Evolutionary conservation across 495 filamentous ascomycete species (phyloP), one percentile per base, ranked within the genome.

Genomic region (Hapsidospora chrysogenum): DNA sequence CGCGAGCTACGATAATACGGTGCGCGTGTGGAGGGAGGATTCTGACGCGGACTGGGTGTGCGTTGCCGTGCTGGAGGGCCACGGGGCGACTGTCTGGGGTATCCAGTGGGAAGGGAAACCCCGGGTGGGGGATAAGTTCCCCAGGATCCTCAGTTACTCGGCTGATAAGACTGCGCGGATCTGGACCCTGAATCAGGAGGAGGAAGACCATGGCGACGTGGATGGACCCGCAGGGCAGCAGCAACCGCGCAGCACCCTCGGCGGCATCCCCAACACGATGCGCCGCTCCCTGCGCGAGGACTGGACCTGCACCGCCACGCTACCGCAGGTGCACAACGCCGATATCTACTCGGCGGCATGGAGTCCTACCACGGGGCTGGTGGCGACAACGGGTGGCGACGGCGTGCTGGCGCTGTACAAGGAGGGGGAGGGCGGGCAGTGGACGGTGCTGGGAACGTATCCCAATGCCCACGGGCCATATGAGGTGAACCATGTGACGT

Each of bases 1-100:
- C 44, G 79, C 63, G 10, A 87, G 81, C 45, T 97, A 97, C 48
- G 89, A 97, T 46, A 80, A 97, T 44, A 89, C 79, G 9, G 75
- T 93, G 18, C 60, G 89, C 41, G 48, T 96, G 23, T 97, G 85
- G 75, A 60, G 78, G 19, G 87, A 93, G 62, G 87, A 94, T 56
- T 60, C 69, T 17, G 84, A 93, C 41, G 64, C 65, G 14, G 89
- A 96, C 51, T 96, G 87, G 89, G 74, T 74, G 7, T 87, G 85
- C 43, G 76, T 89, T n/a, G 69, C 75, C n/a, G 65, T 81, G 33
- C 52, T 94, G 15, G 68, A 74, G 43, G 84, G 76, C 0, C 85
- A 94, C 53, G 56, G 54, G 33, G 68, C 63, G 11, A 97, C 89
- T 7, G 87, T 96, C 5, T 97, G 89, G 89, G 76, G 67, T 29